phyloP scores from a whole-genome alignment of 2,329 filamentous ascomycete genomes.

The Xylariaceae sp. region DNA sequence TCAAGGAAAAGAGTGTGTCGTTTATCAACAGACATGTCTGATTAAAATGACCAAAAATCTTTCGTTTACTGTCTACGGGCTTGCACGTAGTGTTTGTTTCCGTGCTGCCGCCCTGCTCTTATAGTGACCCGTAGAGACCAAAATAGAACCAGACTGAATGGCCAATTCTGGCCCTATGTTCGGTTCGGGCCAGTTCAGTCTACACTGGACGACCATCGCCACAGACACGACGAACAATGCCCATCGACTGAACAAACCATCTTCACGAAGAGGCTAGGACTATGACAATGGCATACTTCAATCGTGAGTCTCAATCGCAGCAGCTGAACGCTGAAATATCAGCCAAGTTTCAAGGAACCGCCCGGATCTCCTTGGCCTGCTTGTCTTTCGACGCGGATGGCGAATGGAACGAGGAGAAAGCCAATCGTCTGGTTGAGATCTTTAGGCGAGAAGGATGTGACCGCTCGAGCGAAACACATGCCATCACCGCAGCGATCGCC shows the following conservation, averaged over 20 bases:
- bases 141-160: too few species aligned
- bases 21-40: not conserved
- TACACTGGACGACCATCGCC: too few species aligned
- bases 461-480: conserved; percentile 1
- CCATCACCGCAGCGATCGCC: not conserved
- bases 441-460: conserved; percentile 6
- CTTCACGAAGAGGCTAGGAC: too few species aligned
- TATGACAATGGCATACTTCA: conserved; percentile 5
- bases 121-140: too few species aligned
- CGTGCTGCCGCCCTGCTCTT: too few species aligned
- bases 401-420: not conserved
- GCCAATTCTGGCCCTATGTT: too few species aligned
- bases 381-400: not conserved
- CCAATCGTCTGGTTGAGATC: not conserved
- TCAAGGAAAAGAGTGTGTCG: not conserved
- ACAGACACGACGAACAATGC: too few species aligned
- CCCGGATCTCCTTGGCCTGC: conserved; percentile 1
- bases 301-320: conserved; percentile 1
- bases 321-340: conserved; percentile 9
- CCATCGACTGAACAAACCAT: too few species aligned
- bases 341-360: conserved; percentile 1
- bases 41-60: not conserved
- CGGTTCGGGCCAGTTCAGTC: too few species aligned
- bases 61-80: too few species aligned
- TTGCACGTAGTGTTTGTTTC: too few species aligned